Percentiles rank a stretch among this genome's conserved stretches.
These are phyloP conservation scores for Phytophthora niederhauseri DNA, from an alignment of 352 stramenopile genomes.

Conservation along the genomic window DNA sequence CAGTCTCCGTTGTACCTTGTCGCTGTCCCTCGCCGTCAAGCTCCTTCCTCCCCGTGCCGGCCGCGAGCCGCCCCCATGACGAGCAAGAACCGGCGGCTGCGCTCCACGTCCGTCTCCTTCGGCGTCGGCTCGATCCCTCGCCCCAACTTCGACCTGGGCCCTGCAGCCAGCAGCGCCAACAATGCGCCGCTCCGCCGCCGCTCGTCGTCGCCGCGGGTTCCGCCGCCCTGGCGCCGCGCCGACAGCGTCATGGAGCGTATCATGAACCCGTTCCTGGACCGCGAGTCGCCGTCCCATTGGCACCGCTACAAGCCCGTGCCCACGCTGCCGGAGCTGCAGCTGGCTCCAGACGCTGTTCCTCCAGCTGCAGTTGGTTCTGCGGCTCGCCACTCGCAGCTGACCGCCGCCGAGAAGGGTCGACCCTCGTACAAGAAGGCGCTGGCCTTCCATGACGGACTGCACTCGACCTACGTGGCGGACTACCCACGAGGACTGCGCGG, in stretches of 20 bases:
- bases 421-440: conserved; percentile 54
- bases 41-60: background rate
- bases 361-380: conserved; percentile 4
- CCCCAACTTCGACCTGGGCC: conserved; percentile 7
- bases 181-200: conserved; percentile 19
- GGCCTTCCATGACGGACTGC: conserved; percentile 72
- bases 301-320: conserved; percentile 20
- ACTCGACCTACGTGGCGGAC: conserved; percentile 79
- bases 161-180: background rate
- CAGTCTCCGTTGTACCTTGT: background rate
- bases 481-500: conserved; percentile 60
- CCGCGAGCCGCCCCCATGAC: conserved; percentile 14
- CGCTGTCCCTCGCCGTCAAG: background rate
- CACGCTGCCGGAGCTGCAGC: conserved; percentile 19
- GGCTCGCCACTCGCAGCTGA: conserved; percentile 6
- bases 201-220: conserved; percentile 33
- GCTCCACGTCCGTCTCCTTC: conserved; percentile 34
- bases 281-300: conserved; percentile 41
- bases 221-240: conserved; percentile 43
- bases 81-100: conserved; percentile 24
- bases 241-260: conserved; percentile 78
- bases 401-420: conserved; percentile 13
- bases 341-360: background rate
- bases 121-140: conserved; percentile 14
- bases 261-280: conserved; percentile 73